These are phyloP conservation scores for Clarireedia monteithiana DNA, from an alignment of 2,329 filamentous ascomycete genomes.

Conservation along the genomic window DNA sequence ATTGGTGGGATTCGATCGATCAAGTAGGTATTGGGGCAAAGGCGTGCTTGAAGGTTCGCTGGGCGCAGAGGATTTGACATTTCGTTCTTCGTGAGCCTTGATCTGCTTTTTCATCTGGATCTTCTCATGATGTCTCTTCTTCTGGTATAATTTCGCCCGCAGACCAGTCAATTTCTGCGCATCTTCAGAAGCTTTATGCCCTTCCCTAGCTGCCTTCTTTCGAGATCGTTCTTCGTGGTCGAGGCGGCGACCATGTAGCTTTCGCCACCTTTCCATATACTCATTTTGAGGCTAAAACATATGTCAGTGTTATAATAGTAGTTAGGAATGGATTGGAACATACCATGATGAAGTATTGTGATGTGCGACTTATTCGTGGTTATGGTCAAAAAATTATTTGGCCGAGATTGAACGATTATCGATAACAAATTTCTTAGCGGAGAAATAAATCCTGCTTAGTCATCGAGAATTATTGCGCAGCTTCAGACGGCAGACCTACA, in stretches of 20 bases:
- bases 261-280: conserved; percentile 73
- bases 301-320: neutral
- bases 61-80: conserved; percentile 77
- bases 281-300: conserved; percentile 66
- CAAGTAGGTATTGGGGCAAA: conserved; percentile 86
- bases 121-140: conserved; percentile 95
- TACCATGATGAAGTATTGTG: conserved; percentile 18
- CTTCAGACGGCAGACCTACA: conserved; percentile 3
- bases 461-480: neutral
- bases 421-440: conserved; percentile 16
- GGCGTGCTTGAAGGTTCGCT: conserved; percentile 74
- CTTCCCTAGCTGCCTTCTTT: conserved; percentile 82
- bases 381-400: conserved; percentile 9
- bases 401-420: conserved; percentile 9
- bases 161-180: conserved; percentile 90
- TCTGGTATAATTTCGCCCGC: conserved; percentile 84
- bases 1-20: conserved; percentile 54
- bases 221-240: conserved; percentile 63
- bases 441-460: conserved; percentile 5
- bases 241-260: conserved; percentile 45
- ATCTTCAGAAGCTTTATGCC: conserved; percentile 79
- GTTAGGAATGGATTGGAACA: conserved; percentile 15
- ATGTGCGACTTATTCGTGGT: conserved; percentile 11
- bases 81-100: conserved; percentile 89
- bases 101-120: conserved; percentile 96